Evolutionary conservation across 2,329 filamentous ascomycete genomes (phyloP).

Genomic region (Fusarium compactum): DNA sequence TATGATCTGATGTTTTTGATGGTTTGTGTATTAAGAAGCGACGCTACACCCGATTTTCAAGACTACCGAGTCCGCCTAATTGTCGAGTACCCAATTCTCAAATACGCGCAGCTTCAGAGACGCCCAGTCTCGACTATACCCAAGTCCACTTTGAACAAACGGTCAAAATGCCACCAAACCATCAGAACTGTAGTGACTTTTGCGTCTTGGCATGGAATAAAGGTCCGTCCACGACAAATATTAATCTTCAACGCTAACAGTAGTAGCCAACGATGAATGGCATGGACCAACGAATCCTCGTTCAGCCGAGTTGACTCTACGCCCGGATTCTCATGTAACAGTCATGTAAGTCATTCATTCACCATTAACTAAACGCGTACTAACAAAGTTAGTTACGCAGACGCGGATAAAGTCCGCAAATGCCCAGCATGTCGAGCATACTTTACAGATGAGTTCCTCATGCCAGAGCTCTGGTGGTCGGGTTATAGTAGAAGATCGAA

Average conservation of each 20-base stretch:
- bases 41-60: background rate
- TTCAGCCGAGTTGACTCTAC: background rate
- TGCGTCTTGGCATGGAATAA: constrained; percentile 23
- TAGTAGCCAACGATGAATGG: background rate
- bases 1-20: background rate
- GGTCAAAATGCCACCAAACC: background rate
- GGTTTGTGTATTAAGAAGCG: background rate
- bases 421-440: constrained; percentile 45
- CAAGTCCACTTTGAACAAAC: background rate
- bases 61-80: no score
- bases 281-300: background rate
- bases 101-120: no score
- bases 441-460: constrained; percentile 37
- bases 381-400: constrained; percentile 42
- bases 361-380: rapidly evolving
- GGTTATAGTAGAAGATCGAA: constrained; percentile 51
- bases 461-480: constrained; percentile 53
- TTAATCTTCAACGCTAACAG: background rate
- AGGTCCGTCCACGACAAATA: background rate
- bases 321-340: constrained; percentile 19
- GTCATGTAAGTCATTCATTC: background rate
- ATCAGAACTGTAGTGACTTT: constrained; percentile 10
- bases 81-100: no score
- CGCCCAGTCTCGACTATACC: no score
- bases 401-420: constrained; percentile 48